Base-by-base conservation (phyloP, 108 stramenopile genomes). In the Cyclotella distinguenda region DNA sequence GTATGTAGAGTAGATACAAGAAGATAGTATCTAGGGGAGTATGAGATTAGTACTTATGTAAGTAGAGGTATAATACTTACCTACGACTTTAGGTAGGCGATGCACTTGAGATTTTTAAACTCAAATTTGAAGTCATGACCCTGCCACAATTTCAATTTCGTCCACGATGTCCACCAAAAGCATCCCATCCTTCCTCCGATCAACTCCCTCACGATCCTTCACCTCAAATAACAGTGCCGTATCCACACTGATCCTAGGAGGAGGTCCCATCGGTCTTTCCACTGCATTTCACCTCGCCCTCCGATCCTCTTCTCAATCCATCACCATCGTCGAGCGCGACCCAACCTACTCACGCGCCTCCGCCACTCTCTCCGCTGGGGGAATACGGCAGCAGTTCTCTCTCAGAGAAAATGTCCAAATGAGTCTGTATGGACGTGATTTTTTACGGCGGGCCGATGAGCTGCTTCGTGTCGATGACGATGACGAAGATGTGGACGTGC, bases 401-500 rank as follows among this genome's bases (percentile, higher is more conserved):
- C 56, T 86, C 27, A 38, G 28, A 21, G 81, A 90, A 77, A 90
- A 90, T 76, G 76, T 90, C 10, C 60, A 58, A 52, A 85, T 87
- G 84, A 70, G 69, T 22, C 27, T 83, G n/a, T 87, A 88, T 56
- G 83, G 86, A 9, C 44, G 65, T 18, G 85, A 88, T 25, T 87
- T 91, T 56, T 59, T 91, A 22, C 38, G 77, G 23, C 18, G 28
- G 15, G 59, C 72, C 11, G 38, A 60, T 39, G 23, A 54, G 33
- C 25, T 65, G 22, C 40, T 75, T 30, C 21, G 49, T 26, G 67
- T 64, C 6, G 68, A 70, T 25, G 63, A 66, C 21, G 71, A n/a
- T n/a, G n/a, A 77, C 7, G 68, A 74, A n/a, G 64, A 58, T 60
- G 82, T 84, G 33, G 77, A 82, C 46, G 68, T 81, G 18, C 78